These are phyloP conservation scores for Colletotrichum spaethianum DNA, from an alignment of 2,329 filamentous ascomycete species.

Conservation along the genomic window DNA sequence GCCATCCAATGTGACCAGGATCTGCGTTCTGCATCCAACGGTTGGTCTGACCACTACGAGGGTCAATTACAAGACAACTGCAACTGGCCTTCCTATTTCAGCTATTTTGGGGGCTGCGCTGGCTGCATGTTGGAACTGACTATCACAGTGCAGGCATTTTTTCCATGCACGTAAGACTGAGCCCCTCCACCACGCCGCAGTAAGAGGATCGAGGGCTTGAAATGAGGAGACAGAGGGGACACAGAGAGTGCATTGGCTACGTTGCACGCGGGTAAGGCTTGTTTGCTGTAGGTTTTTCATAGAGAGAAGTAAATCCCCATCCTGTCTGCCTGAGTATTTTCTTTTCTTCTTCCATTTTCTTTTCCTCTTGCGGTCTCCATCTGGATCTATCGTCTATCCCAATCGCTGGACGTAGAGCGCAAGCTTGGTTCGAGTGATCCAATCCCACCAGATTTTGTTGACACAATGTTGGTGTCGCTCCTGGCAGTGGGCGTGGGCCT, in stretches of 20 bases:
- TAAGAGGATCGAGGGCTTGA: conserved; percentile 2
- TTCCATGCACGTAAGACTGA: conserved; percentile 31
- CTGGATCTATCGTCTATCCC: no score
- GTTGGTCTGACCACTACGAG: conserved; percentile 6
- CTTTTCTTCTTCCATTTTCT: neutral
- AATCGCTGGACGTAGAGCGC: neutral
- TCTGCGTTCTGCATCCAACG: conserved; percentile 7
- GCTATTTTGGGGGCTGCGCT: conserved; percentile 12
- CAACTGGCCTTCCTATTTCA: conserved; percentile 23
- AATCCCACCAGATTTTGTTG: neutral
- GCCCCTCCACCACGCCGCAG: conserved; percentile 10
- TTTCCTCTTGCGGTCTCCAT: conserved; percentile 8
- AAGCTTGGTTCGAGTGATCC: neutral
- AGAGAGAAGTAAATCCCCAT: conserved; percentile 9
- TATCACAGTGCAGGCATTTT: conserved; percentile 16
- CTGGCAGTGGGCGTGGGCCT: conserved; percentile 17
- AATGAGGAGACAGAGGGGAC: neutral
- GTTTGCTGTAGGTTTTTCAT: conserved; percentile 10
- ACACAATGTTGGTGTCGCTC: conserved; percentile 11
- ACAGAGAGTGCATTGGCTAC: neutral
- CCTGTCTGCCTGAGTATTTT: neutral
- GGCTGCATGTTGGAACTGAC: conserved; percentile 9
- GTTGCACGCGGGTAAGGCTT: conserved; percentile 4
- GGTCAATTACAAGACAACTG: conserved; percentile 1
- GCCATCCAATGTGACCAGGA: conserved; percentile 1